Evolutionary conservation across 2,329 filamentous ascomycete species (phyloP), one percentile per base, ranked within the genome.

Genomic region (Claviceps pusilla): DNA sequence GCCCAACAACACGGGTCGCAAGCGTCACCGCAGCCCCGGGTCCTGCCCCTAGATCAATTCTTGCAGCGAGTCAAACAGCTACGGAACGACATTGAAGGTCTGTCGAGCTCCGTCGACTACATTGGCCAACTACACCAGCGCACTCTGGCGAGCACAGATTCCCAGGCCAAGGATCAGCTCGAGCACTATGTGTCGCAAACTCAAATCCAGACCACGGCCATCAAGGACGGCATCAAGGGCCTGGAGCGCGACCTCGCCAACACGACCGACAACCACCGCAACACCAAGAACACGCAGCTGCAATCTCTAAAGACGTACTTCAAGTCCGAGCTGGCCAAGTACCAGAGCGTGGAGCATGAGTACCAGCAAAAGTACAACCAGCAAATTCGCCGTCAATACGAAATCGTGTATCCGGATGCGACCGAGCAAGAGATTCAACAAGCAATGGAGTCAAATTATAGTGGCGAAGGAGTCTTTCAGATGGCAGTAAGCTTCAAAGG

Each of bases 341-440:
- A 87, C 68, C 76, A 84, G 64, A 72, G 78, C 60, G 83, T 87
- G 65, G 87, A 93, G 74, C 73, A 78, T 56, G 76, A 78, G 48
- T 90, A 88, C 72, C 77, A 80, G 64, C 76, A 80, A 65, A 75
- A 82, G 59, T 89, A 89, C 68, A 79, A 83, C 57, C 84, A 89
- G 59, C 85, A 89, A 68, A 88, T 91, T 65, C 80, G 81, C 56
- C 78, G 87, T 63, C 87, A 93, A 69, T 90, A 87, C 69, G 77
- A 81, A 55, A 89, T 91, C 64, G 86, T 89, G 60, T 88, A 89
- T 66, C 87, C 87, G 52, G 83, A 89, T 48, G 87, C 87, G n/a
- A 78, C 78, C 50, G 85, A 89, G 56, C 73, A 77, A 1, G 84
- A 91, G 68, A 82, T 90, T 3, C 72, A 76, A 50, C 73, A 87